These are phyloP conservation scores for Bocquillonia castaneifolia DNA, from an alignment of 441 rosid species.

Conservation along the genomic window DNA sequence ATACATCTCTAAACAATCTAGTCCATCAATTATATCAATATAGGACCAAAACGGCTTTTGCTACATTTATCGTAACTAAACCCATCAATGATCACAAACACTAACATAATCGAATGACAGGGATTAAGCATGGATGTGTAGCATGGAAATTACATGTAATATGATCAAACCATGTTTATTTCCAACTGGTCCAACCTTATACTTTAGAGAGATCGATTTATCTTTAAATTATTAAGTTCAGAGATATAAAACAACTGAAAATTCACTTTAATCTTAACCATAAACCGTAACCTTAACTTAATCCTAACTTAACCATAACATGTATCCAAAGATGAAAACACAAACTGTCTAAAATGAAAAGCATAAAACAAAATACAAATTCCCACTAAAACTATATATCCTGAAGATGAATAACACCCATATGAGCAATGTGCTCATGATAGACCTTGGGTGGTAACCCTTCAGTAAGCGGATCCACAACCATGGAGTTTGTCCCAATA, in stretches of 20 bases:
- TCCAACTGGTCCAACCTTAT: too few species aligned
- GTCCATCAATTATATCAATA: neutral
- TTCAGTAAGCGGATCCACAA: neutral
- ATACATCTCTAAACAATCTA: too few species aligned
- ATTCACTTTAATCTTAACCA: neutral
- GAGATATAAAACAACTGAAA: neutral
- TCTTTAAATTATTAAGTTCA: neutral
- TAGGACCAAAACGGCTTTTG: neutral
- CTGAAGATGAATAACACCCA: neutral
- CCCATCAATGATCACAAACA: neutral
- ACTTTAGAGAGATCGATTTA: neutral
- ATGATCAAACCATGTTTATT: too few species aligned
- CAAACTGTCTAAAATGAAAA: neutral
- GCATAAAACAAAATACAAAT: neutral
- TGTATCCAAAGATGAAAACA: neutral
- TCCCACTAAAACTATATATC: neutral
- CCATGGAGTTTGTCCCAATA: neutral
- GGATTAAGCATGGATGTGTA: neutral
- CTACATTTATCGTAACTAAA: neutral
- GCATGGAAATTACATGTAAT: neutral
- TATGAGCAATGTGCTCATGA: neutral
- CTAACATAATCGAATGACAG: neutral
- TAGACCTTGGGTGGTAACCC: neutral
- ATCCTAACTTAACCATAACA: too few species aligned
- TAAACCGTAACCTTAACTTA: neutral